Base-by-base conservation (phyloP, 140 eudicot species). In the Ambrosia hybrid region DNA sequence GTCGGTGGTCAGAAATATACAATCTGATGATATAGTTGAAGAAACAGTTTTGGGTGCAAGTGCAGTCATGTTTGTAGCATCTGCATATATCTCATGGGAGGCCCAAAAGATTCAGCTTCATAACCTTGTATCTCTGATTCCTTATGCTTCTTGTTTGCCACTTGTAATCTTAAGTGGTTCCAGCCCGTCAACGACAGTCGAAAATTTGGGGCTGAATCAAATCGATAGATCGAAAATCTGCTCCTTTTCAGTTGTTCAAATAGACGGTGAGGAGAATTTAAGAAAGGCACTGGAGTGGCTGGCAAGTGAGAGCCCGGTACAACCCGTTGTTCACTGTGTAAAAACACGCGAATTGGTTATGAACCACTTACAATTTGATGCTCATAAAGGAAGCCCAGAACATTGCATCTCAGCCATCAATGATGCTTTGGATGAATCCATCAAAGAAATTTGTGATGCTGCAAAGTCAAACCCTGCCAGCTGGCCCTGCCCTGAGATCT, bases 401-500 rank as follows among this genome's bases (percentile, higher is more conserved):
- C 65, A 73, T 45, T 94, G 92, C 67, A 81, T 94, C 43, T 71
- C 89, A n/a, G 92, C 81, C 26, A 78, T 88, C 68, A 94, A 91
- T 60, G 80, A 83, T 60, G 95, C 90, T 46, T 66, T 94, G 74
- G 89, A 88, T 55, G 85, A 73, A 56, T 75, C 96, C 1, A 62
- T 84, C 9, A 57, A 45, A 33, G 85, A 91, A 49, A 81, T 94
- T 9, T 9, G 63, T 30, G 37, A 82, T 63, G 95, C 99, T 70
- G 90, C 88, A 43, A 76, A 77, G 41, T 76, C 83, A 62, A 94
- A 91, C 74, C 86, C 87, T 2, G 69, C 77, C 12, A 51, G 84
- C 65, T 94, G 99, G 99, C 97, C 99, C 14, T 85, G 97, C 74
- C 92, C 97, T 9, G 99, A 91, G 79, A 78, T 86, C 57, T 71